Evolutionary conservation across 371 early-diverging fungal species (phyloP).

Genomic region (Mortierella sp.): DNA sequence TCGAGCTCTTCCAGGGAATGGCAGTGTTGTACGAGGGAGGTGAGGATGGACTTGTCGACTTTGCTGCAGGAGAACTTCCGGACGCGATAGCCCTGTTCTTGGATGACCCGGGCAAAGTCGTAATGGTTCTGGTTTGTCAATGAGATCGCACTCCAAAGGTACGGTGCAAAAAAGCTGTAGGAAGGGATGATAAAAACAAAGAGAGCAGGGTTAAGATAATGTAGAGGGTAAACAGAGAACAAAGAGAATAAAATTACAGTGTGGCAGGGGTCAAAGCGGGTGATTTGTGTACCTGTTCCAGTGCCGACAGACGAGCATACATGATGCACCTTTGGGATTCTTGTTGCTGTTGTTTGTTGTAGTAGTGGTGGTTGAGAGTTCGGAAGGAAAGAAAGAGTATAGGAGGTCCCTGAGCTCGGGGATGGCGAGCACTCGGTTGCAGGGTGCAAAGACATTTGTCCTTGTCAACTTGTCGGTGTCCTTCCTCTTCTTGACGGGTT

Average conservation of each 20-base stretch:
- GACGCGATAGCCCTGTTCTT: background rate
- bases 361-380: background rate
- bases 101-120: background rate
- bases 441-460: background rate
- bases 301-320: constrained; percentile 2
- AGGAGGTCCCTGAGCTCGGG: background rate
- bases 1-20: background rate
- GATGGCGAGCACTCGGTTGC: background rate
- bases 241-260: background rate
- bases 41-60: background rate
- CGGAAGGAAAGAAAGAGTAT: background rate
- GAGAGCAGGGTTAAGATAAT: background rate
- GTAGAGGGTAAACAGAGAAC: background rate
- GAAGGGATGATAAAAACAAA: background rate
- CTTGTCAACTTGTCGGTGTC: background rate
- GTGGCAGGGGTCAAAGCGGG: background rate
- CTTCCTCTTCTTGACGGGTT: too few species aligned
- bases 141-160: background rate
- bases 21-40: background rate
- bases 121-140: background rate
- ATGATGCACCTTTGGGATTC: background rate
- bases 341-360: background rate
- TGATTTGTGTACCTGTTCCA: background rate
- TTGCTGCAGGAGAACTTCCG: background rate
- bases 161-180: background rate